These are phyloP conservation scores for Suillus variegatus DNA, from an alignment of 768 basidiomycete genomes.

Conservation along the genomic window DNA sequence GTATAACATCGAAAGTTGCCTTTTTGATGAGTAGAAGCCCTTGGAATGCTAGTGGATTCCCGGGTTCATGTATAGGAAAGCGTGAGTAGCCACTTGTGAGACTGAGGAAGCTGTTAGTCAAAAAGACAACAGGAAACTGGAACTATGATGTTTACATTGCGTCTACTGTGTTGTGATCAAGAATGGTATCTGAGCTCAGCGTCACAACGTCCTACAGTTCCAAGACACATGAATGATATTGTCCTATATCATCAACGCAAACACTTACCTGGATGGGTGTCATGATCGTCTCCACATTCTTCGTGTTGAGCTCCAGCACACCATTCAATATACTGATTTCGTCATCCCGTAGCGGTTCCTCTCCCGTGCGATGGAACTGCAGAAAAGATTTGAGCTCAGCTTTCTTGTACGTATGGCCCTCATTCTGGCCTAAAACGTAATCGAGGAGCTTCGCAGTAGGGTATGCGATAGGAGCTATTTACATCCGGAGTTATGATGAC, in stretches of 20 bases:
- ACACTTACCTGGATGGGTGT: constrained; percentile 65
- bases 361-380: constrained; percentile 75
- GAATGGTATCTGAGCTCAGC: constrained; percentile 71
- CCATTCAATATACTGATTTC: constrained; percentile 83
- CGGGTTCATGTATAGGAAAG: constrained; percentile 83
- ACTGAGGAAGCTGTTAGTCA: constrained; percentile 34
- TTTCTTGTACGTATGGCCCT: constrained; percentile 78
- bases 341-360: constrained; percentile 75
- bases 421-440: constrained; percentile 71
- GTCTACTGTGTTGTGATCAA: constrained; percentile 81
- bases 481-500: background rate
- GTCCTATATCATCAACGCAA: constrained; percentile 10
- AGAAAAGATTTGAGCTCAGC: constrained; percentile 79
- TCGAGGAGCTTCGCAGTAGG: constrained; percentile 76
- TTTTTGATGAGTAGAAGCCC: constrained; percentile 86
- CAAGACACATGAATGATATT: constrained; percentile 11
- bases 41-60: constrained; percentile 67
- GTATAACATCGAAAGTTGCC: constrained; percentile 37
- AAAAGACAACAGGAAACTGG: constrained; percentile 3
- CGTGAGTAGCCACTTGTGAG: constrained; percentile 87
- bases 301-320: constrained; percentile 75
- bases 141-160: constrained; percentile 50
- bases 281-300: constrained; percentile 79
- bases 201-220: constrained; percentile 73
- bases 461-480: constrained; percentile 73